Evolutionary conservation across 345 rosid genomes (phyloP).

Genomic region (Citrus inodora): DNA sequence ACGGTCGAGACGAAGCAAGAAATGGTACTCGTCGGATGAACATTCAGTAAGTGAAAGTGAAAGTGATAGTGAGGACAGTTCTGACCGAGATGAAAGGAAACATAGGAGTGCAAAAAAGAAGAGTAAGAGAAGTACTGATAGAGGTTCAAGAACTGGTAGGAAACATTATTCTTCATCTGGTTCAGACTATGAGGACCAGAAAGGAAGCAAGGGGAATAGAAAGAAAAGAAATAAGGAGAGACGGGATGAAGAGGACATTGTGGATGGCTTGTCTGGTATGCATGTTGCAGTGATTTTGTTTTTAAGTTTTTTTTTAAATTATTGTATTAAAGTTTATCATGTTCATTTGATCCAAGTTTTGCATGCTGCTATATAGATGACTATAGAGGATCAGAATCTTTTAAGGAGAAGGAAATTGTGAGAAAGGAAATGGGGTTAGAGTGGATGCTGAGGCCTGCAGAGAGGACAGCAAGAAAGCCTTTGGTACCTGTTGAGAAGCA

Average conservation of each 20-base stretch:
- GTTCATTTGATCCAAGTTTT: not conserved
- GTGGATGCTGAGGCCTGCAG: conserved; percentile 79
- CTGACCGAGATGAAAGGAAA: conserved; percentile 14
- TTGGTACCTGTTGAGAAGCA: conserved; percentile 26
- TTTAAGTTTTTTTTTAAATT: not conserved
- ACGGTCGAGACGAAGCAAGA: conserved; percentile 47
- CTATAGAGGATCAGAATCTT: conserved; percentile 13
- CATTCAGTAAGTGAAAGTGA: conserved; percentile 29
- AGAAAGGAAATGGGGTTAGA: conserved; percentile 78
- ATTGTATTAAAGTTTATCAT: not conserved
- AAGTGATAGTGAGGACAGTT: conserved; percentile 25
- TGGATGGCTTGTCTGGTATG: conserved; percentile 14
- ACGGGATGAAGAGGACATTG: conserved; percentile 9
- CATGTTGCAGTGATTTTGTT: not conserved
- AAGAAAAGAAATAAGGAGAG: conserved; percentile 22
- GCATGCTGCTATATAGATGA: conserved; percentile 23
- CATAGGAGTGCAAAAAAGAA: conserved; percentile 17
- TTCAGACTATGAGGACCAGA: conserved; percentile 26
- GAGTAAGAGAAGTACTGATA: conserved; percentile 22
- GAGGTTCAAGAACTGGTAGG: conserved; percentile 17
- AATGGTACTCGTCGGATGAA: conserved; percentile 66
- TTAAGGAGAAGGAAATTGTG: conserved; percentile 40
- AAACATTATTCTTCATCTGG: conserved; percentile 26
- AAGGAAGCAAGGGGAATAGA: conserved; percentile 18
- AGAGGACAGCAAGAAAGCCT: conserved; percentile 33